These are phyloP conservation scores for Pichia sp. DNA, from an alignment of 1,139 yeast genomes.

Conservation along the genomic window DNA sequence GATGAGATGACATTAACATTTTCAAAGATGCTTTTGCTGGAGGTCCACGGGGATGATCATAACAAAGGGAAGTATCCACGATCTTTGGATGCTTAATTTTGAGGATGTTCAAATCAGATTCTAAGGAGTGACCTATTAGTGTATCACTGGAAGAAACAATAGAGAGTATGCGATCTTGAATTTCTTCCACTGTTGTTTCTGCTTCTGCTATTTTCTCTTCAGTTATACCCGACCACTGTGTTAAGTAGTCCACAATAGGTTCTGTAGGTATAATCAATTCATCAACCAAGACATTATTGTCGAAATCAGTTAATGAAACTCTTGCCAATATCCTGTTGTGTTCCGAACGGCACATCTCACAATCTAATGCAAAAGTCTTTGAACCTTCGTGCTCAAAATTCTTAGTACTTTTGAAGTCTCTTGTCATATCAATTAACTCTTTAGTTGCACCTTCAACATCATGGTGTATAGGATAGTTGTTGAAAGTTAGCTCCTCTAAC, in stretches of 20 bases:
- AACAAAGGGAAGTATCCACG: slow-evolving; percentile 63
- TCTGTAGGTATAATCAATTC: slow-evolving; percentile 72
- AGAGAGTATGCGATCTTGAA: slow-evolving; percentile 52
- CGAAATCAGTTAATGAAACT: slow-evolving; percentile 66
- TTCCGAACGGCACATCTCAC: slow-evolving; percentile 81
- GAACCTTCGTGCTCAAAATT: slow-evolving; percentile 51
- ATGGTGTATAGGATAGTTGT: slow-evolving; percentile 53
- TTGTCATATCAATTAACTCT: slow-evolving; percentile 20
- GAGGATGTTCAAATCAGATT: slow-evolving; percentile 61
- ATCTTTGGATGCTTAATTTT: slow-evolving; percentile 58
- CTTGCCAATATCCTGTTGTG: slow-evolving; percentile 68
- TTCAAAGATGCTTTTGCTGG: slow-evolving; percentile 75
- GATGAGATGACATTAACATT: slow-evolving; percentile 55
- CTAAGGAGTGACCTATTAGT: slow-evolving; percentile 69
- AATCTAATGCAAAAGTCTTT: slow-evolving; percentile 75
- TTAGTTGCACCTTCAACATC: slow-evolving; percentile 26
- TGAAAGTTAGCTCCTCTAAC: slow-evolving; percentile 41
- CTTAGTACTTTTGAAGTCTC: slow-evolving; percentile 57
- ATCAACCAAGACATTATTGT: slow-evolving; percentile 59
- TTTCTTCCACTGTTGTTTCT: slow-evolving; percentile 60
- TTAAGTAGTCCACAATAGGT: slow-evolving; percentile 72
- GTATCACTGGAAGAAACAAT: slow-evolving; percentile 50
- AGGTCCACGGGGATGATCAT: slow-evolving; percentile 73
- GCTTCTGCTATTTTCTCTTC: slow-evolving; percentile 58
- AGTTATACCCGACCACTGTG: slow-evolving; percentile 84